These are phyloP conservation scores for Kappamyces sp. DNA, from an alignment of 192 early-diverging fungal species.

Conservation along the genomic window DNA sequence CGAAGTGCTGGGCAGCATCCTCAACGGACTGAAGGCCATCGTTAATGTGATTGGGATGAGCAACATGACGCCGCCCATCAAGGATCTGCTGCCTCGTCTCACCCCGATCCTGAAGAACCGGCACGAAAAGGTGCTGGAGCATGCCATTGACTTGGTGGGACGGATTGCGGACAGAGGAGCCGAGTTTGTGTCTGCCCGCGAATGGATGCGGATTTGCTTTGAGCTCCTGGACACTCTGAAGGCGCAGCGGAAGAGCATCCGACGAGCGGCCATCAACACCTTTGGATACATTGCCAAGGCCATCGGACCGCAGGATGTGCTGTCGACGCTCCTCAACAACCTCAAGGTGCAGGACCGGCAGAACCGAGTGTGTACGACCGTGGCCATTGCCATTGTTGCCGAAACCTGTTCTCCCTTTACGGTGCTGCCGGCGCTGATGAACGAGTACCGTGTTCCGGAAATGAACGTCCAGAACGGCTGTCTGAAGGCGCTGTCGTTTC, in stretches of 20 bases:
- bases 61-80: conserved; percentile 97
- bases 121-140: conserved; percentile 93
- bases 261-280: conserved; percentile 94
- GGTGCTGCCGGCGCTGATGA: conserved; percentile 96
- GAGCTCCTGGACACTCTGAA: conserved; percentile 95
- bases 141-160: conserved; percentile 92
- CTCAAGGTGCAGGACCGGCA: conserved; percentile 98
- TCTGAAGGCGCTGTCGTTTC: conserved; percentile 86
- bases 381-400: conserved; percentile 97
- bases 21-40: conserved; percentile 87
- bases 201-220: conserved; percentile 99
- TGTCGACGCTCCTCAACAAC: conserved; percentile 96
- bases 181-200: conserved; percentile 89
- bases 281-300: conserved; percentile 99
- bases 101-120: conserved; percentile 98
- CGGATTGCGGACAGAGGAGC: conserved; percentile 98
- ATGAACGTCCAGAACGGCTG: conserved; percentile 99
- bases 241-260: conserved; percentile 91
- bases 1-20: conserved; percentile 92
- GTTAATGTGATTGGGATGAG: conserved; percentile 98
- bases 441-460: conserved; percentile 99
- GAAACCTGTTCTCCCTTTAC: conserved; percentile 97
- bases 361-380: conserved; percentile 98
- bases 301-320: conserved; percentile 97
- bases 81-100: conserved; percentile 88